Percentiles rank a stretch among this genome's conserved stretches.
phyloP scores from a whole-genome alignment of 2,329 filamentous ascomycete genomes.

The Phyllosticta paracitricarpa region DNA sequence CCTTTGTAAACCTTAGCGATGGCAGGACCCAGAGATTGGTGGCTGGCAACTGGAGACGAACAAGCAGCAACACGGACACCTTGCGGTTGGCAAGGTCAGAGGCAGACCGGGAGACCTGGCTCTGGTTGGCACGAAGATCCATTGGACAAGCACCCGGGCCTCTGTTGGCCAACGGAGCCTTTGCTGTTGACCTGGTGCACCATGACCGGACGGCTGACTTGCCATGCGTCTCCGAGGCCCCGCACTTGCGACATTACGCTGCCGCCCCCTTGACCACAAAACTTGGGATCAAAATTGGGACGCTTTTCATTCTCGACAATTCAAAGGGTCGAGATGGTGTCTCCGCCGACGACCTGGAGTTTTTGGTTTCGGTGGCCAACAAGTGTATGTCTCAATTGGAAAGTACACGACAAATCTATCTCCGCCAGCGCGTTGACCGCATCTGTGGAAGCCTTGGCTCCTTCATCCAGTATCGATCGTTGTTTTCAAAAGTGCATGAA shows the following conservation, averaged over 20 bases:
- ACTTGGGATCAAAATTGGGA: constrained; percentile 12
- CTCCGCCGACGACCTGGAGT: constrained; percentile 2
- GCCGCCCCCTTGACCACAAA: constrained; percentile 11
- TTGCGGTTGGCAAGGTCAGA: constrained; percentile 1
- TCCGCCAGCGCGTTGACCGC: constrained; percentile 7
- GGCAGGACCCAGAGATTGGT: constrained; percentile 5
- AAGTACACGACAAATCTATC: constrained; percentile 10
- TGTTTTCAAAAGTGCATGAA: neutral
- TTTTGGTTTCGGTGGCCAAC: constrained; percentile 6
- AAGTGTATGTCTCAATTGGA: constrained; percentile 13
- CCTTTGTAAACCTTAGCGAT: constrained; percentile 9
- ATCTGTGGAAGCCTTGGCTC: constrained; percentile 3
- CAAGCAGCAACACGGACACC: neutral
- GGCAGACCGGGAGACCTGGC: neutral
- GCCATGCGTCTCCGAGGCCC: constrained; percentile 1
- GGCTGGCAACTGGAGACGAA: constrained; percentile 2
- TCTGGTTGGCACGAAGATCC: constrained; percentile 5
- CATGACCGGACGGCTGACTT: neutral
- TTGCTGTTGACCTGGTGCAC: neutral
- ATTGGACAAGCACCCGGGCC: neutral
- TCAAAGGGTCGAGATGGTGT: neutral
- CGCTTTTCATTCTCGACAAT: constrained; percentile 11
- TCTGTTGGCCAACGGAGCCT: neutral
- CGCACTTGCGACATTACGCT: constrained; percentile 11
- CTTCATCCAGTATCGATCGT: constrained; percentile 2